Base-by-base conservation (phyloP, 176 grass and related monocot species). In the Triticum turgidum region DNA sequence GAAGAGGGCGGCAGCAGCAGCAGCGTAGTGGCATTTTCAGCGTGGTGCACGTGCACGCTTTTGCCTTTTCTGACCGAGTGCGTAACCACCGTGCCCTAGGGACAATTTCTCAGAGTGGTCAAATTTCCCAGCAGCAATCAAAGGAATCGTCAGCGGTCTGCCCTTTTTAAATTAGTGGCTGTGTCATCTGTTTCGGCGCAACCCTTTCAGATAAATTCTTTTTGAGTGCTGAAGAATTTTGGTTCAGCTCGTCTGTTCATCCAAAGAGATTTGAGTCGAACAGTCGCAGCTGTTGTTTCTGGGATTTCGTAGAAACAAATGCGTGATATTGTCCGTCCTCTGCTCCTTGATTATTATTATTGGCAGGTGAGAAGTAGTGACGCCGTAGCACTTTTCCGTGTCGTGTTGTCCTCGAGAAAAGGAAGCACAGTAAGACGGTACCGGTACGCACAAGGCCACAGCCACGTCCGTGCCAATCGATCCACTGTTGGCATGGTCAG, bases 21-120 rank as follows among this genome's bases (percentile, higher is more conserved):
- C 39, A 27, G 70, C n/a, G 44, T 2, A 42, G 52, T 30, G 69
- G 61, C 85, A 72, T 65, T 75, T 87, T 65, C 69, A 75, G 85
- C 78, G 59, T 22, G 68, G 22, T 47, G 79, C 79, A 76, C 86
- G 86, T 76, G 79, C 58, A 65, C 61, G 12, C 41, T 42, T 61
- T 58, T 75, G 32, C 65, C 39, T 81, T 87, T 74, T 76, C 45
- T 76, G 73, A 76, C 45, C 42, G 22, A 52, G 24, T 76, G 73
- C 17, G 73, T 32, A 76, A 76, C 25, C 24, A 76, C 73, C 73
- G 6, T 76, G 3, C 24, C 47, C 11, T 2, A 51, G 1, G 42
- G 27, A 20, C 71, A 74, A 47, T 47, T 47, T 74, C 9, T 51
- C 70, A 73, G 13, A 22, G 72, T 51, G 8, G 72, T 15, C 72